These are phyloP conservation scores for Saturnispora silvae DNA, from an alignment of 805 yeast species.

Conservation along the genomic window DNA sequence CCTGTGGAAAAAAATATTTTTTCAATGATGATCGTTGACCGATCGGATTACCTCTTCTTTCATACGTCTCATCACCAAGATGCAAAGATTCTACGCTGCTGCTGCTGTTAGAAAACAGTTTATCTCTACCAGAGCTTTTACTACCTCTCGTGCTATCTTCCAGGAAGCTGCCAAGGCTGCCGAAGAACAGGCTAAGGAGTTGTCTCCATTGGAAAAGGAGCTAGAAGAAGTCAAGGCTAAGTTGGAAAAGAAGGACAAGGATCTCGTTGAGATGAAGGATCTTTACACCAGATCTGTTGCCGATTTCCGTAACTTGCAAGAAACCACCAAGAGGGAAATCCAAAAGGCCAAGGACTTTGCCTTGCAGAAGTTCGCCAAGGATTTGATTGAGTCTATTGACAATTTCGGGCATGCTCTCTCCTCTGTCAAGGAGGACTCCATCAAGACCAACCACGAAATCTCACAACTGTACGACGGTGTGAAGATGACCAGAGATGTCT, in stretches of 20 bases:
- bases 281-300: constrained; percentile 76
- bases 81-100: constrained; percentile 21
- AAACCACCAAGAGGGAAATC: constrained; percentile 76
- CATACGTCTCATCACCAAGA: no score
- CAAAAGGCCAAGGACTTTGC: constrained; percentile 87
- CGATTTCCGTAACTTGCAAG: constrained; percentile 88
- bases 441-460: constrained; percentile 51
- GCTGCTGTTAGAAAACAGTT: constrained; percentile 13
- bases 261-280: constrained; percentile 73
- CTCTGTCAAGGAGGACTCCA: constrained; percentile 56
- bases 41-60: no score
- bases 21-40: no score
- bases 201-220: constrained; percentile 23
- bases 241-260: constrained; percentile 53
- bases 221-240: constrained; percentile 32
- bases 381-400: constrained; percentile 79
- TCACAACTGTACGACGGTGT: constrained; percentile 78
- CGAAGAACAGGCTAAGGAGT: constrained; percentile 11
- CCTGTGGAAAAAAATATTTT: no score
- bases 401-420: constrained; percentile 79
- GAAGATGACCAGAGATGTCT: constrained; percentile 76
- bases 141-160: constrained; percentile 16
- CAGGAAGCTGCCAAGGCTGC: constrained; percentile 22
- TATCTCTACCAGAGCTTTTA: constrained; percentile 16
- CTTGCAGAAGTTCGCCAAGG: constrained; percentile 83